These are phyloP conservation scores for Bolboschoenoplectus hybrid DNA, from an alignment of 202 grass and related monocot species.

Conservation along the genomic window DNA sequence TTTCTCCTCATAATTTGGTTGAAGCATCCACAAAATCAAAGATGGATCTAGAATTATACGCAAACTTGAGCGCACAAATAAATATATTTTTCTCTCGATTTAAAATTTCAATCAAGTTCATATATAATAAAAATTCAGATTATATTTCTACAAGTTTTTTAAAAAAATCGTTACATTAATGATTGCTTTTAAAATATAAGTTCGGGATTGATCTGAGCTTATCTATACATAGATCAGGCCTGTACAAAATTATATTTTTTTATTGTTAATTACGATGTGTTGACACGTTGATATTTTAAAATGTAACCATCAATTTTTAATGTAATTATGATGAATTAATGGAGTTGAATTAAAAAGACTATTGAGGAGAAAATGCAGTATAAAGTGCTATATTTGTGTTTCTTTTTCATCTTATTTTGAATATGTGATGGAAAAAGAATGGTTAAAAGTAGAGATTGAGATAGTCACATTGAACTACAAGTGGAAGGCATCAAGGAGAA, in stretches of 20 bases:
- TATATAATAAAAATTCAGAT: too few species aligned
- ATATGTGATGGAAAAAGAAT: background rate
- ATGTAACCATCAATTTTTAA: background rate
- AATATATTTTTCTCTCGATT: too few species aligned
- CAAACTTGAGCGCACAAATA: too few species aligned
- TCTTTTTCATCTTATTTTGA: background rate
- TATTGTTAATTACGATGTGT: background rate
- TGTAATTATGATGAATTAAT: background rate
- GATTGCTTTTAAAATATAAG: too few species aligned
- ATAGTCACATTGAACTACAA: background rate
- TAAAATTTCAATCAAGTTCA: too few species aligned
- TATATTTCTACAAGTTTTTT: too few species aligned
- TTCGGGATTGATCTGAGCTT: too few species aligned
- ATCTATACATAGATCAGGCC: too few species aligned
- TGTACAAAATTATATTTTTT: background rate
- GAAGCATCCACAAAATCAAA: background rate
- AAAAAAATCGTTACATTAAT: too few species aligned
- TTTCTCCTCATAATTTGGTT: constrained; percentile 27
- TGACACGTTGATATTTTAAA: background rate
- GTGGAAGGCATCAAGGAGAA: constrained; percentile 7
- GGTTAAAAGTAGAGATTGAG: constrained; percentile 9
- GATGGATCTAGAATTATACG: too few species aligned
- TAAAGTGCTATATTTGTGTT: constrained; percentile 7
- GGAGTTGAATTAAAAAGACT: background rate
- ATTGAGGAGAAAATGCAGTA: background rate